Evolutionary conservation across 2,329 filamentous ascomycete species (phyloP).

Genomic region (Fusarium praegraminearum): DNA sequence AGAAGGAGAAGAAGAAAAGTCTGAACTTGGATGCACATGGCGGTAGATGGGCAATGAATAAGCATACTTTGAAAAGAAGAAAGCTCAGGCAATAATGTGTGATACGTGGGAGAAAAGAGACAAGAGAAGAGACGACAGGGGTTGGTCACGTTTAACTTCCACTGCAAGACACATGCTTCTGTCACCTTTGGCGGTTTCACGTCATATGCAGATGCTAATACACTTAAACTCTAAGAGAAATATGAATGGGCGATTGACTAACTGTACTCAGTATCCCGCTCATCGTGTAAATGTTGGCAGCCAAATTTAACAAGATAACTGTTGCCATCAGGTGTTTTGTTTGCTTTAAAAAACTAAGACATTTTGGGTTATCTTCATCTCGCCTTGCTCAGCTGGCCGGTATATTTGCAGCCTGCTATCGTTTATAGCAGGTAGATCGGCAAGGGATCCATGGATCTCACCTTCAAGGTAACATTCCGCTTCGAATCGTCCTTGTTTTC

Average conservation of each 20-base stretch:
- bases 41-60: not conserved
- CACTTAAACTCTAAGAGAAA: constrained; percentile 11
- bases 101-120: constrained; percentile 3
- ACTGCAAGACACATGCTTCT: not conserved
- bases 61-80: constrained; percentile 3
- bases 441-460: constrained; percentile 38
- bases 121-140: constrained; percentile 9
- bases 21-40: constrained; percentile 2
- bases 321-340: not conserved
- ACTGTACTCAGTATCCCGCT: not conserved
- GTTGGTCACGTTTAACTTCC: constrained; percentile 18
- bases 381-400: constrained; percentile 14
- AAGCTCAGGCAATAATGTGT: constrained; percentile 1
- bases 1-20: no score
- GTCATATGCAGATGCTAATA: constrained; percentile 15
- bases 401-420: constrained; percentile 15
- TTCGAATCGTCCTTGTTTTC: constrained; percentile 26
- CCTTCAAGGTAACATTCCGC: constrained; percentile 39
- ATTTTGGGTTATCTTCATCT: constrained; percentile 27
- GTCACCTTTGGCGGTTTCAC: constrained; percentile 31
- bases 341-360: constrained; percentile 32
- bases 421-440: constrained; percentile 27
- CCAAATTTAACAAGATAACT: constrained; percentile 10
- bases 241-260: not conserved
- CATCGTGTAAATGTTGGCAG: constrained; percentile 4